These are phyloP conservation scores for Agaricales sp. DNA, from an alignment of 1,284 basidiomycete genomes.

Conservation along the genomic window DNA sequence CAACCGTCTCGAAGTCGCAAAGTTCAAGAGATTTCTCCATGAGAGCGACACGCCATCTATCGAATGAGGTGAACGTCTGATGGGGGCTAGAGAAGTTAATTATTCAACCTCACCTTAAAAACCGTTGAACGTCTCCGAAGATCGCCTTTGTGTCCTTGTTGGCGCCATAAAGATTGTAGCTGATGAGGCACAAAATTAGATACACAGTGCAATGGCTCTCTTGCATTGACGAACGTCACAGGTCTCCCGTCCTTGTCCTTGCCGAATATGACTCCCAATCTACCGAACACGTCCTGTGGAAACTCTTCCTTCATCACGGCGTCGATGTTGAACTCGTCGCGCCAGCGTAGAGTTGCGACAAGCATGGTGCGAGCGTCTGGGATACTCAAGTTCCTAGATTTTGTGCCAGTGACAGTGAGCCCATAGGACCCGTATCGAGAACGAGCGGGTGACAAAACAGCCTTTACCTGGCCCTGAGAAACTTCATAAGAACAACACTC, in stretches of 20 bases:
- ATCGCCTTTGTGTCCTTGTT: slow-evolving; percentile 51
- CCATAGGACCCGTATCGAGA: not conserved
- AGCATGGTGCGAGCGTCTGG: slow-evolving; percentile 53
- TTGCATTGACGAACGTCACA: slow-evolving; percentile 49
- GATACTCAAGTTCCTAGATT: slow-evolving; percentile 41
- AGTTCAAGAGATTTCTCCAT: slow-evolving; percentile 58
- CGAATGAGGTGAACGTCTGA: slow-evolving; percentile 1
- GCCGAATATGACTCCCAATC: slow-evolving; percentile 54
- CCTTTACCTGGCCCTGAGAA: slow-evolving; percentile 67
- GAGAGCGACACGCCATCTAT: slow-evolving; percentile 68
- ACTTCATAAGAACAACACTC: slow-evolving; percentile 70
- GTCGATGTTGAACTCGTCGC: slow-evolving; percentile 57
- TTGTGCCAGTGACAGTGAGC: not conserved
- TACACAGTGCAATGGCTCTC: too few species aligned
- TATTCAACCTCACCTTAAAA: slow-evolving; percentile 50
- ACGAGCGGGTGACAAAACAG: slow-evolving; percentile 7
- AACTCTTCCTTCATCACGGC: slow-evolving; percentile 51
- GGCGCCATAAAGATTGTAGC: slow-evolving; percentile 68
- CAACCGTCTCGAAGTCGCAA: slow-evolving; percentile 63
- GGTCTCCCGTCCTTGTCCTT: slow-evolving; percentile 58
- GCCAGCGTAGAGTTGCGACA: slow-evolving; percentile 60
- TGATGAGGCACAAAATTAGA: slow-evolving; percentile 20
- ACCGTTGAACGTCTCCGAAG: slow-evolving; percentile 62
- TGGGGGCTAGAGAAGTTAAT: slow-evolving; percentile 2
- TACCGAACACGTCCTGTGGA: slow-evolving; percentile 53